These are phyloP conservation scores for Bombardia bombarda DNA, from an alignment of 495 filamentous ascomycete species.

Conservation along the genomic window DNA sequence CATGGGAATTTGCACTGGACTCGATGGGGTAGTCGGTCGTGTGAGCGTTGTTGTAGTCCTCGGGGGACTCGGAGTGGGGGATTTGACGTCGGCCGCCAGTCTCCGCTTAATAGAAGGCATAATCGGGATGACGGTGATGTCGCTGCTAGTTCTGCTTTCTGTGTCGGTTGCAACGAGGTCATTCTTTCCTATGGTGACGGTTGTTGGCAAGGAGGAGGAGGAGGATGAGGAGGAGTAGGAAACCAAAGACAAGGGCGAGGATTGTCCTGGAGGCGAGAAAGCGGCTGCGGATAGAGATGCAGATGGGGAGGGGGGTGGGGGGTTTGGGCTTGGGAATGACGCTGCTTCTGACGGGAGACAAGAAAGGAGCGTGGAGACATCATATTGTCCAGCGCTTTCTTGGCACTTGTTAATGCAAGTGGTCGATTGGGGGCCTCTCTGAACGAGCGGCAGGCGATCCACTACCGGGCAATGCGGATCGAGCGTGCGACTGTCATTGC, in stretches of 20 bases:
- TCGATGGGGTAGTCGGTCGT: conserved; percentile 30
- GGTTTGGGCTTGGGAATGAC: conserved; percentile 3
- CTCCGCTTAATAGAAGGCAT: conserved; percentile 21
- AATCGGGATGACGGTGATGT: conserved; percentile 5
- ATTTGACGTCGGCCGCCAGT: conserved; percentile 13
- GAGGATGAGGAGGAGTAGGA: background rate
- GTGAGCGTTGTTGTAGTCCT: conserved; percentile 20
- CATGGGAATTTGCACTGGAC: conserved; percentile 39
- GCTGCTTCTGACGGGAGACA: conserved; percentile 16
- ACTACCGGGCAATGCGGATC: conserved; percentile 12
- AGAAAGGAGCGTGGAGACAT: conserved; percentile 33
- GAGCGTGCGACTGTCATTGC: conserved; percentile 14
- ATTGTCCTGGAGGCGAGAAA: conserved; percentile 1
- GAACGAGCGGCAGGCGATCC: conserved; percentile 2
- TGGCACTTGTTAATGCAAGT: conserved; percentile 9
- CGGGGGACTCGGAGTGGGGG: conserved; percentile 22
- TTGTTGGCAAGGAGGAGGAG: background rate
- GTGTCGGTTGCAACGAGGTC: conserved; percentile 11
- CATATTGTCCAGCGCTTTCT: conserved; percentile 17
- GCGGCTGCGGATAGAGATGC: too few relatives aligned
- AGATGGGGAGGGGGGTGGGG: too few relatives aligned
- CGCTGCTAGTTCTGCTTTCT: conserved; percentile 5
- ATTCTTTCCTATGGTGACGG: conserved; percentile 20
- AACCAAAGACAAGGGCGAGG: background rate
- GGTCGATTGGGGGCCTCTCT: background rate